Evolutionary conservation across 345 rosid species (phyloP).

Genomic region (Eucalyptus curtisii): DNA sequence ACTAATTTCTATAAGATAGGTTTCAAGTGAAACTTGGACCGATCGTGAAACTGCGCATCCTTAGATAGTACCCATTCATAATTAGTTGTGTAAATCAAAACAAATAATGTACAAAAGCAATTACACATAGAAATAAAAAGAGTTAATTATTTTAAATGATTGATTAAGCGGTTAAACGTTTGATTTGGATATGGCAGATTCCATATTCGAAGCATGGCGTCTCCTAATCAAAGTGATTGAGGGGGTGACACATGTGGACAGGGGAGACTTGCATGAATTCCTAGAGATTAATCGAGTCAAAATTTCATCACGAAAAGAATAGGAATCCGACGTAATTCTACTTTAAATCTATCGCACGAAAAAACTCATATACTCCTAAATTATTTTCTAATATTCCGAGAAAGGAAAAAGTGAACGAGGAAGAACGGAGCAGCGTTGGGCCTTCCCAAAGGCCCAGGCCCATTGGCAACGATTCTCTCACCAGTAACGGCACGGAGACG

Average conservation of each 20-base stretch:
- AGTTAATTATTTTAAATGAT: neutral
- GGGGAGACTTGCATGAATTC: neutral
- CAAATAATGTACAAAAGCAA: neutral
- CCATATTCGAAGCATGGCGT: neutral
- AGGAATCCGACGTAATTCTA: neutral
- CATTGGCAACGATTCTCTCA: neutral
- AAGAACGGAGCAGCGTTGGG: neutral
- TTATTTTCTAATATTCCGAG: neutral
- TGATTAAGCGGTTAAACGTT: neutral
- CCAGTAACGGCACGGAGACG: neutral
- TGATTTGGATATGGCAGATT: neutral
- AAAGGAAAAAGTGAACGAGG: neutral
- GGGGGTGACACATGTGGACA: neutral
- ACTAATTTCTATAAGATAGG: no score
- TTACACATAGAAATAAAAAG: neutral
- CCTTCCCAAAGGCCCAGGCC: neutral
- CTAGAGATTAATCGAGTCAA: neutral
- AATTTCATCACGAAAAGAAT: neutral
- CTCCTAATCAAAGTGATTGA: neutral
- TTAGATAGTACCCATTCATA: neutral
- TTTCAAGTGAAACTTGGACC: no score
- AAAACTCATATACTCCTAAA: neutral
- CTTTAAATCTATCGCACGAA: neutral
- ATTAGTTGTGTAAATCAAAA: neutral
- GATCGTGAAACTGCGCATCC: fast-evolving